Evolutionary conservation across 202 grass and related monocot species (phyloP), one percentile per base, ranked within the genome.

Genomic region (Brachypodium distachyon): DNA sequence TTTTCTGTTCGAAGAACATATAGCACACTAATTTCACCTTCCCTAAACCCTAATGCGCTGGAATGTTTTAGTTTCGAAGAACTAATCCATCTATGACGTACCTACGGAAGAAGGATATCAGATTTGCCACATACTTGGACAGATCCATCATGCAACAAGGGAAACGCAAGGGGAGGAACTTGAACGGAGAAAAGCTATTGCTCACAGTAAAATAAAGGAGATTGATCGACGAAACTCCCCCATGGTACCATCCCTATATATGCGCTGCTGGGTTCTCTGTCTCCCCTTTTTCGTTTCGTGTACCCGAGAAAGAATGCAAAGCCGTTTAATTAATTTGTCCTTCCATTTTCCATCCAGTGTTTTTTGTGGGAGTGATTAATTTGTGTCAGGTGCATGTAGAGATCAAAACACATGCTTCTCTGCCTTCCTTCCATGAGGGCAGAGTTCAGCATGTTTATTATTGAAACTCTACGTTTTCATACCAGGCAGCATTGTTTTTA

Each of bases 91-190:
- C 21, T 16, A 42, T 9, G 0, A 33, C 37, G 12, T 78, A 83
- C 85, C 85, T 74, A 13, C 28, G 61, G 34, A 87, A 87, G 68
- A 78, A 83, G 18, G 1, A 1, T 68, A 83, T 79, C 51, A 87
- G 46, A 36, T 83, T 48, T 12, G 53, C 60, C 60, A 87, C 3
- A 17, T 37, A 61, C 21, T 46, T 87, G 26, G 60, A 42, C 40
- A 79, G 51, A 67, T 54, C 66, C 80, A 87, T 79, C 21, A 36
- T 9, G 49, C 33, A 2, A 6, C 1, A 41, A 66, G 8, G 5
- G 19, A 2, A 12, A 21, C 25, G 37, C 9, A 8, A 26, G 44
- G n/a, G 46, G 9, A 41, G 36, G 21, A 65, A n/a, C 41, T 1
- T 31, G 54, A 12, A 34, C 28, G n/a, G 7, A 26, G 40, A 49